A percentile compares a stretch with the other conserved stretches of the same genome.
These are phyloP conservation scores for Wickerhamomyces alni DNA, from an alignment of 805 yeast genomes.

Conservation along the genomic window DNA sequence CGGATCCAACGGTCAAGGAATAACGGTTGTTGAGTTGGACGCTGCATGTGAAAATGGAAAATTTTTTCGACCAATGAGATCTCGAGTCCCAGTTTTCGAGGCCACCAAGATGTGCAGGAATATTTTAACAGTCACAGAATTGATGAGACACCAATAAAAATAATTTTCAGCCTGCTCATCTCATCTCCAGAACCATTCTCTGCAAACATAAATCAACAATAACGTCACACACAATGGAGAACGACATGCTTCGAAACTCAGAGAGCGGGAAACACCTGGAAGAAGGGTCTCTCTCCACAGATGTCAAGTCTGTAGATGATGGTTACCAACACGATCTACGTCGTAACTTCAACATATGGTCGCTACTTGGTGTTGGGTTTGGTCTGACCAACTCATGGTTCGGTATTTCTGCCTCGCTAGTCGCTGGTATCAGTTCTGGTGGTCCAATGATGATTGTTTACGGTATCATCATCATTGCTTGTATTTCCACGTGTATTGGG, in stretches of 20 bases:
- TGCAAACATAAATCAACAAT: too few species aligned
- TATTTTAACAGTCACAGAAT: too few species aligned
- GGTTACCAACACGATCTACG: constrained; percentile 15
- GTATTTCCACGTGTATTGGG: constrained; percentile 41
- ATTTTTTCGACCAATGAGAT: background rate
- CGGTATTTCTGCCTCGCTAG: constrained; percentile 50
- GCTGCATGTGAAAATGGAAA: constrained; percentile 1
- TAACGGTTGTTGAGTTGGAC: too few species aligned
- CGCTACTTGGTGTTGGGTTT: constrained; percentile 50
- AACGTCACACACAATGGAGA: background rate
- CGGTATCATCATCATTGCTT: constrained; percentile 45
- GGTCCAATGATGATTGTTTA: constrained; percentile 53
- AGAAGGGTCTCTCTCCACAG: background rate
- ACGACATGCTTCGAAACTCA: background rate
- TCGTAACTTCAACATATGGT: constrained; percentile 32
- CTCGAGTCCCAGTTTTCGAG: too few species aligned
- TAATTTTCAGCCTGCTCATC: too few species aligned
- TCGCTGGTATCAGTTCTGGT: constrained; percentile 47
- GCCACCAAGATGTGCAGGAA: too few species aligned
- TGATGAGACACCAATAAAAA: too few species aligned
- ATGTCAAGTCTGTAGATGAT: constrained; percentile 1
- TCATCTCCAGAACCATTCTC: too few species aligned
- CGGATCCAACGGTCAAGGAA: too few species aligned
- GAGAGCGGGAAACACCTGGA: background rate
- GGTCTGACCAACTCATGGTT: constrained; percentile 57